Evolutionary conservation across 305 asterid genomes (phyloP), one percentile per base, ranked within the genome.

Genomic region (Fraxinus platypoda): DNA sequence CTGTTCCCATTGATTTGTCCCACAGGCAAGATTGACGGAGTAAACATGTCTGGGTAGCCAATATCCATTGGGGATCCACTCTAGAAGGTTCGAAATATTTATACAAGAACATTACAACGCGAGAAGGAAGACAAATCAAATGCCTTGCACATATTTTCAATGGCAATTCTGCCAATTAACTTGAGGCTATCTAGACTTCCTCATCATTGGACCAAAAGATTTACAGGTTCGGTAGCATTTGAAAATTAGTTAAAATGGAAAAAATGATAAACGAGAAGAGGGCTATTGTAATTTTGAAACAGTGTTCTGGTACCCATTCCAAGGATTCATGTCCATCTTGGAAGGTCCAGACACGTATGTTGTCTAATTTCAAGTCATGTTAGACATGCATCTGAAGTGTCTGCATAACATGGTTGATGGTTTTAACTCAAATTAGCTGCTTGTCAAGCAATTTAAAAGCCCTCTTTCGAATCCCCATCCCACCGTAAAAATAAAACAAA

Each of bases 1-100:
- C 91, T 88, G 90, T 86, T 86, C 75, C 86, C 89, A 4, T 86
- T 85, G 33, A 86, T 82, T 85, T 87, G 97, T 82, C 89, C 92
- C 80, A 89, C 98, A 0, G 88, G 80, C 91, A 91, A 91, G 76
- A 91, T 70, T n/a, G 92, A 82, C 30, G 95, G 95, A 85, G 90
- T 76, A 68, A 87, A 80, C 87, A 89, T 81, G 87, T 90, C 91
- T 15, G 64, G 88, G 86, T 82, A 87, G 86, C 81, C 87, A 82
- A 83, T 88, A 41, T 91, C 94, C 57, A 86, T 83, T 0, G 87
- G 83, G 78, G 90, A 86, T 78, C 91, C 94, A 84, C 87, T 85
- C 96, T 93, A 26, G n/a, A 26, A 66, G 34, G 35, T 26, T 26
- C 30, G 19, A 66, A 26, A 31, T 8, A 57, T 57, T 57, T 17